phyloP scores from a whole-genome alignment of 495 filamentous ascomycete genomes.

The Aspergillus nanangensis region DNA sequence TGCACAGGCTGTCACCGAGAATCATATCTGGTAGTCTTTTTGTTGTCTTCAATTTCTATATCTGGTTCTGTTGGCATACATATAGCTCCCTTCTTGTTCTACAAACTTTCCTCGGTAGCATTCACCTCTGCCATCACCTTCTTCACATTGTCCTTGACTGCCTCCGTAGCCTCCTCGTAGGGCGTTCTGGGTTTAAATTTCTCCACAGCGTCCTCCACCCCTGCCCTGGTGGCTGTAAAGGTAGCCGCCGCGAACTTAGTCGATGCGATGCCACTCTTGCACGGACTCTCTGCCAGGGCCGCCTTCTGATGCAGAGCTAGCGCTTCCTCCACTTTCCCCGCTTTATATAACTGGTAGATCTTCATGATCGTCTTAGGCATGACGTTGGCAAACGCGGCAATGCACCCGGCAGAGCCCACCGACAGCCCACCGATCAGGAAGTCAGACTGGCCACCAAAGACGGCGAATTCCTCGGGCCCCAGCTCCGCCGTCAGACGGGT shows the following conservation, averaged over 20 bases:
- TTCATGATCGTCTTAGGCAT: conserved; percentile 60
- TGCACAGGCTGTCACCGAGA: conserved; percentile 33
- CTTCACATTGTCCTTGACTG: no score
- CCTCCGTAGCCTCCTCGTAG: no score
- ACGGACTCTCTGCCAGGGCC: conserved; percentile 73
- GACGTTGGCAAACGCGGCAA: conserved; percentile 65
- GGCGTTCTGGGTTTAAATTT: no score
- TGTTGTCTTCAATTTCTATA: no score
- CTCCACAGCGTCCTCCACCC: conserved; percentile 15
- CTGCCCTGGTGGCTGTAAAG: conserved; percentile 21
- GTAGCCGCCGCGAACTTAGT: conserved; percentile 58
- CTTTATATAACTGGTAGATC: conserved; percentile 59
- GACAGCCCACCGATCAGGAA: conserved; percentile 50
- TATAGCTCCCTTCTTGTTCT: no score
- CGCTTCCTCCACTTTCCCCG: conserved; percentile 61
- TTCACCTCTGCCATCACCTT: no score
- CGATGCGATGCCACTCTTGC: conserved; percentile 67
- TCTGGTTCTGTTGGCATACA: no score
- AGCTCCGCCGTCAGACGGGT: conserved; percentile 47
- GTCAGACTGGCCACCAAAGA: conserved; percentile 61
- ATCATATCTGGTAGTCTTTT: conserved; percentile 35
- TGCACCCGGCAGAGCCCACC: conserved; percentile 56
- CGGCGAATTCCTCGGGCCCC: conserved; percentile 47
- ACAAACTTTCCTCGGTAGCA: no score
- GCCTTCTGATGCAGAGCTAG: conserved; percentile 66